Conservation (phyloP, 75 land plant genomes). For the Larix kaempferi region DNA sequence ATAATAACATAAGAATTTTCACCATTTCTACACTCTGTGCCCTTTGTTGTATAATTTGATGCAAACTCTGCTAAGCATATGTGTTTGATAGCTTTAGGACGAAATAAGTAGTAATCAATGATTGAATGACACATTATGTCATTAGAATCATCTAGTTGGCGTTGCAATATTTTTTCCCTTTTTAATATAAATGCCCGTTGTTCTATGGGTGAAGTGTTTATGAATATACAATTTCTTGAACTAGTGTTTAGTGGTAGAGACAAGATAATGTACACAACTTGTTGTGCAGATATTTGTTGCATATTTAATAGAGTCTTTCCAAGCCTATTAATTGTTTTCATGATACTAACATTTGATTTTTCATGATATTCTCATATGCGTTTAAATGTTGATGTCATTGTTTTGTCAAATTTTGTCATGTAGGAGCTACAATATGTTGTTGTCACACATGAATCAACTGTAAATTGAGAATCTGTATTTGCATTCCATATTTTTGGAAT, state of each 20-base stretch:
- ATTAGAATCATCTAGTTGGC: neutral
- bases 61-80: neutral
- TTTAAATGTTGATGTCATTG: too few relatives aligned
- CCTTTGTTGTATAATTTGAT: too few relatives aligned
- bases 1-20: neutral
- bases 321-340: too few relatives aligned
- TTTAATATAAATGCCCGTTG: too few relatives aligned
- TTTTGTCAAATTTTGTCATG: too few relatives aligned
- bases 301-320: too few relatives aligned
- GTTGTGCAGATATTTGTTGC: neutral
- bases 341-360: too few relatives aligned
- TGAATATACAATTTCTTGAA: too few relatives aligned
- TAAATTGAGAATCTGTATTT: too few relatives aligned
- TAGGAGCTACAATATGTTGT: neutral
- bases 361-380: too few relatives aligned
- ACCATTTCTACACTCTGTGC: too few relatives aligned
- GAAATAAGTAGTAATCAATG: neutral
- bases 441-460: neutral
- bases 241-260: neutral
- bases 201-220: neutral
- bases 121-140: neutral
- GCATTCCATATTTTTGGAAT: neutral
- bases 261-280: neutral
- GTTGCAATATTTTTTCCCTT: too few relatives aligned
- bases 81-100: neutral